Percentiles rank a stretch among this genome's conserved stretches.
phyloP scores from a whole-genome alignment of 2,329 filamentous ascomycete genomes.

The Coniella lustricola region DNA sequence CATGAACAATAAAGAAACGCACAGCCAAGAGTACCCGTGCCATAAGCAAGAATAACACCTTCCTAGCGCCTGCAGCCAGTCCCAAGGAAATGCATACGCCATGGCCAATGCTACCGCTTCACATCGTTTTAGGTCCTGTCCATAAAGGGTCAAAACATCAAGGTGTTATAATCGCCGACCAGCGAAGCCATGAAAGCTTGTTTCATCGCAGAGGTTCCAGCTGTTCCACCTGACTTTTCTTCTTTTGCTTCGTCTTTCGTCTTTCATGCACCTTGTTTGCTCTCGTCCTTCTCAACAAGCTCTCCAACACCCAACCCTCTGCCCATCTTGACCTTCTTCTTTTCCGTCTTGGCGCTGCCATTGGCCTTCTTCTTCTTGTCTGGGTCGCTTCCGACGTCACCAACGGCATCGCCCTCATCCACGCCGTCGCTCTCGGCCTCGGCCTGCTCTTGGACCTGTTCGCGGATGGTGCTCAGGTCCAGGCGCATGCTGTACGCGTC shows the following conservation, averaged over 20 bases:
- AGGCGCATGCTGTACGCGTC: constrained; percentile 93
- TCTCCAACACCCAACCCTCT: constrained; percentile 71
- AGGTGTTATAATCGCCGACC: too few species aligned
- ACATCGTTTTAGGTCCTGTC: too few species aligned
- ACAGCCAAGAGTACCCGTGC: too few species aligned
- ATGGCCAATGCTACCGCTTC: too few species aligned
- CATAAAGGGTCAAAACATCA: too few species aligned
- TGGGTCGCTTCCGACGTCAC: constrained; percentile 52
- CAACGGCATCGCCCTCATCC: constrained; percentile 66
- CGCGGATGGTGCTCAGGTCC: constrained; percentile 60
- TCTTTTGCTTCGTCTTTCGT: too few species aligned
- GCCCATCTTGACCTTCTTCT: constrained; percentile 81
- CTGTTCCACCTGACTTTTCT: neutral
- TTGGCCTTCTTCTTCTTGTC: constrained; percentile 18
- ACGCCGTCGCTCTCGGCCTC: constrained; percentile 27
- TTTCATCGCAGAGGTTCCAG: neutral
- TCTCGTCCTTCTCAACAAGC: constrained; percentile 65
- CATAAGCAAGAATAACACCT: too few species aligned
- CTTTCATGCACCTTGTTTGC: constrained; percentile 32
- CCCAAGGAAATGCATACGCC: too few species aligned
- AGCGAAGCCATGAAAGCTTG: too few species aligned
- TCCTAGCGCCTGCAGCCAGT: too few species aligned
- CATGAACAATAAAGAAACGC: neutral
- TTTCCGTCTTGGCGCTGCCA: constrained; percentile 44
- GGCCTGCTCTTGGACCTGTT: constrained; percentile 37